Percentiles rank a stretch among this genome's conserved stretches.
Conservation (phyloP, 345 rosid genomes). For the Bretschneidera sinensis region DNA sequence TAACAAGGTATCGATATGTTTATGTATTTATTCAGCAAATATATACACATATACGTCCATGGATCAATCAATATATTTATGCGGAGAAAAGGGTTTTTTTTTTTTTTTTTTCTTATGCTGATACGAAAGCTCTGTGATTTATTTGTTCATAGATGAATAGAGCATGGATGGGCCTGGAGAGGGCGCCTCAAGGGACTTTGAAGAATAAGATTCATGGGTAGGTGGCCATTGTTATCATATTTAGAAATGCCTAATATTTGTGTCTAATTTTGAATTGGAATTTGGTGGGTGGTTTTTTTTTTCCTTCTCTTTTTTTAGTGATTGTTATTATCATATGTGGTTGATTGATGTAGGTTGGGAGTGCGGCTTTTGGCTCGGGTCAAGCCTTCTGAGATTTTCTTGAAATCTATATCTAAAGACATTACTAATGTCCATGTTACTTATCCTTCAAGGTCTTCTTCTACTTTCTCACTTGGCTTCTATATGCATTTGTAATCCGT, state of each 20-base stretch:
- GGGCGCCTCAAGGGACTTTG: slow-evolving; percentile 68
- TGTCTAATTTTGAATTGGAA: background rate
- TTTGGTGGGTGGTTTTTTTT: background rate
- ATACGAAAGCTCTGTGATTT: background rate
- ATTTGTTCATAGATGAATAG: slow-evolving; percentile 66
- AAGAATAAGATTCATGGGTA: slow-evolving; percentile 94
- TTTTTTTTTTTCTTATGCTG: background rate
- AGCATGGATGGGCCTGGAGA: slow-evolving; percentile 80
- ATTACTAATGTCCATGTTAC: slow-evolving; percentile 60
- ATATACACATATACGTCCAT: background rate
- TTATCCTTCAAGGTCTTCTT: slow-evolving; percentile 70
- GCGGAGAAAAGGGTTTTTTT: background rate
- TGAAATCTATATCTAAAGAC: slow-evolving; percentile 81
- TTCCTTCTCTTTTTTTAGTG: background rate
- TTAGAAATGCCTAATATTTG: background rate
- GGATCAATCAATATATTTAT: too few species aligned
- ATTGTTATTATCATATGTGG: background rate
- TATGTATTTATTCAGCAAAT: too few species aligned
- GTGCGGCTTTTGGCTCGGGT: slow-evolving; percentile 78
- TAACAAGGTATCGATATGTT: slow-evolving; percentile 46
- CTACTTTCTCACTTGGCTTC: background rate
- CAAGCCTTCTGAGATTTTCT: slow-evolving; percentile 90
- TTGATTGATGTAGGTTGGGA: slow-evolving; percentile 55
- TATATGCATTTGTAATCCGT: background rate
- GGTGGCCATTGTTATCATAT: background rate